Conservation (phyloP, 345 rosid genomes). For the Trapa bicornis region DNA sequence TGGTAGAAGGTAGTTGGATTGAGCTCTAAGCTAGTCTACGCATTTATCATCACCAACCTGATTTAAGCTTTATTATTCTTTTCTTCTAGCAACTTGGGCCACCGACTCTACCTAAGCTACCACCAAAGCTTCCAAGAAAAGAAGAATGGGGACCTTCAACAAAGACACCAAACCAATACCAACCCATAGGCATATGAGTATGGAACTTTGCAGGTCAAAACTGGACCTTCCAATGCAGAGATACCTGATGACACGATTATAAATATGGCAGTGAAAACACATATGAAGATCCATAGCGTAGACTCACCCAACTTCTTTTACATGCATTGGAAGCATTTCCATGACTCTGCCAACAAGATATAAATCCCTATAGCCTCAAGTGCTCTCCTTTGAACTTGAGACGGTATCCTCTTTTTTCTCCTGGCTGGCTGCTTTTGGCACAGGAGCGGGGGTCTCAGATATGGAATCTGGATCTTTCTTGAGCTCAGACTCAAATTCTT, state of each 20-base stretch:
- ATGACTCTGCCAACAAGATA: conserved; percentile 6
- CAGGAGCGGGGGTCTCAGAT: conserved; percentile 25
- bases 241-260: background rate
- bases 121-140: background rate
- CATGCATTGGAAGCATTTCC: background rate
- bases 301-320: conserved; percentile 9
- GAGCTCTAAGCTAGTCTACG: background rate
- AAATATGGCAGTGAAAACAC: background rate
- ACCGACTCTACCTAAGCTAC: background rate
- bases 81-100: background rate
- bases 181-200: background rate
- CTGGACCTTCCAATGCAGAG: background rate
- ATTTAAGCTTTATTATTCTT: background rate
- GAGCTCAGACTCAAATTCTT: conserved; percentile 91
- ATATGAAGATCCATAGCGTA: too few relatives aligned
- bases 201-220: background rate
- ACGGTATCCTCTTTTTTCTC: conserved; percentile 33
- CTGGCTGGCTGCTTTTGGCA: conserved; percentile 27
- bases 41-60: background rate
- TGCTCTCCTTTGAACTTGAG: conserved; percentile 59
- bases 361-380: conserved; percentile 25
- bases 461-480: conserved; percentile 57
- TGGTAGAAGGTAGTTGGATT: background rate
- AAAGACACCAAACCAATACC: background rate
- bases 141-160: background rate